Base-by-base conservation (phyloP, 371 early-diverging fungal genomes). In the Lichtheimia hyalospora region DNA sequence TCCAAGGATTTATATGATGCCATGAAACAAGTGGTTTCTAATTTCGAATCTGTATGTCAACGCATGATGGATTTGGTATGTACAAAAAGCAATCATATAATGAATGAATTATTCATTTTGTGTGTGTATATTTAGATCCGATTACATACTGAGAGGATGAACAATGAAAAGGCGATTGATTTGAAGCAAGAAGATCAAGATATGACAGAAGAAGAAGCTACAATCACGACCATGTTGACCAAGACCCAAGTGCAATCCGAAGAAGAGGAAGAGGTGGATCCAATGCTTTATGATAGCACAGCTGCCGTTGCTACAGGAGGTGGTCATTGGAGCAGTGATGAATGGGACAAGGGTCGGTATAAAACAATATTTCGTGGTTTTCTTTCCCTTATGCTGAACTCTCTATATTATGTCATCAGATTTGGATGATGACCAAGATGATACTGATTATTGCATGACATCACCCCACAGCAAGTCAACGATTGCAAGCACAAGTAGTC, bases 31-130 rank as follows among this genome's bases (percentile, higher is more conserved):
- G 64, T 60, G 16, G 70, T 70, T 2, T 62, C 62, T 52, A 58
- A 59, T 6, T 75, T 69, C 59, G 79, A 75, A 63, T 49, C 60
- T 5, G 56, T 70, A 24, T 75, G 71, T 53, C 69, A 70, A 40
- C 68, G 67, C 27, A 72, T 73, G 68, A 62, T 69, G 59, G 69
- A 74, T 20, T 49, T 78, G 56, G 78, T 78, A 71, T 68, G 62
- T 28, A 49, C n/a, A 41, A 12, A 10, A 16, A 12, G 16, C 21
- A 42, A 40, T 8, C 34, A 34, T 34, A 8, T 0, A 34, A 8
- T 34, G 34, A 34, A 34, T 34, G 10, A 34, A 8, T 34, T 1
- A 50, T 7, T 21, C 18, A 25, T n/a, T n/a, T n/a, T 23, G 23
- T 50, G 21, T 16, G 8, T 39, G 44, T 40, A 43, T 28, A 15